Base-by-base conservation (phyloP, 2,329 filamentous ascomycete genomes). In the Madurella mycetomatis region DNA sequence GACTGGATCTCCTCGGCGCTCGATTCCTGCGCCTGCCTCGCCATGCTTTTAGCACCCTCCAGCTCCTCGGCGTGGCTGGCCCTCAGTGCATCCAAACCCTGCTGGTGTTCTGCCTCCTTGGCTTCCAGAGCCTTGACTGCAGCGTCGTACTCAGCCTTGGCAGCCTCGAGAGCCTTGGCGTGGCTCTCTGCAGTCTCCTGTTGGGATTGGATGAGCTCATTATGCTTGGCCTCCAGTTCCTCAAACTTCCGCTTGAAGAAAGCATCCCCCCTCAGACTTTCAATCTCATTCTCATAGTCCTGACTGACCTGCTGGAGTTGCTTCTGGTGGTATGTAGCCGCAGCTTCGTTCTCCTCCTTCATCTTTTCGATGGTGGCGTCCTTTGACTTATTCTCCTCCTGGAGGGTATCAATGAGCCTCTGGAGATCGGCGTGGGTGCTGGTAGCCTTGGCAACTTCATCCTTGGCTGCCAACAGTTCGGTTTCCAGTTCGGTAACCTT, bases 231-330 rank as follows among this genome's bases (percentile, higher is more conserved):
- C 64, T 85, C 81, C 5, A 86, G 74, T 39, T 82, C 79, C 55
- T 83, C 76, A 57, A 81, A 85, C 67, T 84, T 82, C 60, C 79
- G 78, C 71, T 83, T 84, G 69, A 84, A 83, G 65, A 80, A 80
- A 13, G 83, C 82, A 58, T 86, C 82, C 18, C 81, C 82, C 53
- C 79, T 77, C 15, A 85, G 76, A 54, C 78, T 79, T 63, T 85
- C 82, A 51, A 86, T 85, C 66, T 86, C 82, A n/a, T 77, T 75
- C 65, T 85, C 79, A 60, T 84, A 84, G 60, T 85, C 82, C 58
- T 80, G 73, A 1, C 81, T 82, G 51, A 86, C 68, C 56, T 76
- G 77, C 66, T 80, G 74, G 60, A 86, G 73, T 64, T 82, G 80
- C 60, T 79, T 75, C 56, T 81, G 75, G 63, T 86, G 80, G 66